phyloP scores from a whole-genome alignment of 495 filamentous ascomycete genomes.

The Neurospora hispaniola region DNA sequence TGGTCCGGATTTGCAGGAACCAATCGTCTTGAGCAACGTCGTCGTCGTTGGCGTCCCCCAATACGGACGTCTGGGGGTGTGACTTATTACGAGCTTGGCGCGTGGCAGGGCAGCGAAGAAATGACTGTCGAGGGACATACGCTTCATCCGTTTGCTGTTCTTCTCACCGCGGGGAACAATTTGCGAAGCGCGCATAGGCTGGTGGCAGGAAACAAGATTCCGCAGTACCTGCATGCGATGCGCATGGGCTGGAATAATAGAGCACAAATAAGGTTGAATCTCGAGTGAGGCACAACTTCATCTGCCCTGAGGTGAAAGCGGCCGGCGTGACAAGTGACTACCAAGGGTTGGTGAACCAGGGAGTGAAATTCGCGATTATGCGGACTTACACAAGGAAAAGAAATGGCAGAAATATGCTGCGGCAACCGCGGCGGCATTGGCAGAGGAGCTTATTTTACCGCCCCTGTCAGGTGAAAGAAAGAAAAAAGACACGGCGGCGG shows the following conservation, averaged over 20 bases:
- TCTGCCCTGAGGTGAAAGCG: neutral
- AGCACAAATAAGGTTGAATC: neutral
- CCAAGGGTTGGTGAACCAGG: conserved; percentile 6
- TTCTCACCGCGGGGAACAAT: conserved; percentile 11
- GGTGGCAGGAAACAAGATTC: conserved; percentile 9
- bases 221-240: conserved; percentile 7
- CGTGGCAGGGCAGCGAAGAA: neutral
- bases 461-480: neutral
- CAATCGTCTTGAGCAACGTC: conserved; percentile 24
- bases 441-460: neutral
- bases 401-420: neutral
- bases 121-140: neutral
- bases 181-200: conserved; percentile 9
- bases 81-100: conserved; percentile 18
- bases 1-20: conserved; percentile 12
- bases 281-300: neutral
- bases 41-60: conserved; percentile 11
- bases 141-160: conserved; percentile 16
- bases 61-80: too few species aligned
- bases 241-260: neutral
- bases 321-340: neutral
- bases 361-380: neutral
- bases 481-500: neutral
- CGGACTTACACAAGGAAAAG: neutral
- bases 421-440: neutral